Base-by-base conservation (phyloP, 208 protist species). In the Leishmania turanica region DNA sequence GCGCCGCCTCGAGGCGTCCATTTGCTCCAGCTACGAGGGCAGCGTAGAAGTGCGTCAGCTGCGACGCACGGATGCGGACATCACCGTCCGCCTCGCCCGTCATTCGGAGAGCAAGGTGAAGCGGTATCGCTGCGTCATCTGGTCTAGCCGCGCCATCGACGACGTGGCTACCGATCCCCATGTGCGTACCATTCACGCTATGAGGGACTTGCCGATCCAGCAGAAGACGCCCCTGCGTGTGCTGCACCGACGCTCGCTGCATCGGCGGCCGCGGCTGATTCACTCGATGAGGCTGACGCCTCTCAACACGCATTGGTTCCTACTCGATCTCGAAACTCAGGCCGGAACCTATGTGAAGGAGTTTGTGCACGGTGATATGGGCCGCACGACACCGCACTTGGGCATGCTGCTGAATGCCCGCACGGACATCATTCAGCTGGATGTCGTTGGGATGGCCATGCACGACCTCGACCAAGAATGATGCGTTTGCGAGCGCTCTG, bases 321-420 rank as follows among this genome's bases (percentile, higher is more conserved):
- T 98, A 65, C 81, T 98, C 37, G 96, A 99, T 66, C 77, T 99
- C 21, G 93, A 93, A 81, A 98, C 97, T 2, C 91, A 97, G 84
- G 98, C 98, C 2, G 99, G 99, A 19, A 99, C 98, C 6, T 99
- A 99, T 87, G 96, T 99, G 75, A 99, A 99, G 88, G 98, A 99
- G 91, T 99, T 99, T 92, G 97, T 99, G 34, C 96, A 99, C 81
- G 97, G 98, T 31, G 99, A 99, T 81, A 91, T 98, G 80, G 98
- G 98, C 24, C 90, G 98, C 60, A 99, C 98, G 9, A 79, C 70
- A 15, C 98, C 98, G 34, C 91, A 90, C 77, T 73, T 99, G 21
- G 94, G 93, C 27, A 84, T 78, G 40, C 75, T 99, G 75, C 87
- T 99, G 31, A 85, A 89, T 66, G 86, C 86, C 42, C 82, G 89